These are phyloP conservation scores for Hypoxylon fuscum DNA, from an alignment of 495 filamentous ascomycete genomes.

Conservation along the genomic window DNA sequence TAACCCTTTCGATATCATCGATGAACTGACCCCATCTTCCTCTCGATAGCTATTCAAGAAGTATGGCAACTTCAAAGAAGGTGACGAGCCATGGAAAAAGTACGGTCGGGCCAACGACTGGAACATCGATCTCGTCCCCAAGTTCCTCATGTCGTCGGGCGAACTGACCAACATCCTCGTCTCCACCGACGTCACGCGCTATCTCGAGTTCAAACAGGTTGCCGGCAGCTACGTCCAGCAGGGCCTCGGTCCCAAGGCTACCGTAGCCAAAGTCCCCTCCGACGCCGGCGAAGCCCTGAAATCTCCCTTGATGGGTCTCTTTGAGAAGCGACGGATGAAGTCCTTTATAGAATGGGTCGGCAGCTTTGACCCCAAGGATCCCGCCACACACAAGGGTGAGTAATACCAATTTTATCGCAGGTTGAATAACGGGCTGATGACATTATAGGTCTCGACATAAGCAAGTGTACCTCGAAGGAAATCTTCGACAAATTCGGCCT, in stretches of 20 bases:
- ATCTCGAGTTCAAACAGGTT: slow-evolving; percentile 98
- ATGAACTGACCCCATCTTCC: slow-evolving; percentile 38
- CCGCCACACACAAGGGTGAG: slow-evolving; percentile 86
- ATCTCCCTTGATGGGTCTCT: slow-evolving; percentile 94
- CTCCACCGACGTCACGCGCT: slow-evolving; percentile 94
- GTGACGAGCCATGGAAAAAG: slow-evolving; percentile 96
- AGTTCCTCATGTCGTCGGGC: slow-evolving; percentile 97
- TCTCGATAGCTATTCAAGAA: slow-evolving; percentile 84
- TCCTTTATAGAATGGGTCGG: slow-evolving; percentile 98
- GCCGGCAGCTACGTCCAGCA: slow-evolving; percentile 98
- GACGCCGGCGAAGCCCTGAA: slow-evolving; percentile 90
- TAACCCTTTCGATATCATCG: neutral
- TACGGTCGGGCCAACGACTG: slow-evolving; percentile 97
- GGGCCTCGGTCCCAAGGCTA: slow-evolving; percentile 78
- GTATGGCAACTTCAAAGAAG: slow-evolving; percentile 81
- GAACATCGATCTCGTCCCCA: slow-evolving; percentile 98
- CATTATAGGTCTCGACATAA: slow-evolving; percentile 80
- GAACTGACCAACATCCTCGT: slow-evolving; percentile 98
- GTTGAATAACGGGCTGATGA: slow-evolving; percentile 14
- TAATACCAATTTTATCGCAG: too few relatives aligned
- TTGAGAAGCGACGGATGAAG: slow-evolving; percentile 97
- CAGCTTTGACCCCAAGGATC: slow-evolving; percentile 83
- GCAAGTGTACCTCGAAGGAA: slow-evolving; percentile 87
- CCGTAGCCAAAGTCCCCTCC: slow-evolving; percentile 95
- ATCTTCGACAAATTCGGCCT: slow-evolving; percentile 98